phyloP scores from a whole-genome alignment of 257 asterid genomes.

The Forsythia suspensa region DNA sequence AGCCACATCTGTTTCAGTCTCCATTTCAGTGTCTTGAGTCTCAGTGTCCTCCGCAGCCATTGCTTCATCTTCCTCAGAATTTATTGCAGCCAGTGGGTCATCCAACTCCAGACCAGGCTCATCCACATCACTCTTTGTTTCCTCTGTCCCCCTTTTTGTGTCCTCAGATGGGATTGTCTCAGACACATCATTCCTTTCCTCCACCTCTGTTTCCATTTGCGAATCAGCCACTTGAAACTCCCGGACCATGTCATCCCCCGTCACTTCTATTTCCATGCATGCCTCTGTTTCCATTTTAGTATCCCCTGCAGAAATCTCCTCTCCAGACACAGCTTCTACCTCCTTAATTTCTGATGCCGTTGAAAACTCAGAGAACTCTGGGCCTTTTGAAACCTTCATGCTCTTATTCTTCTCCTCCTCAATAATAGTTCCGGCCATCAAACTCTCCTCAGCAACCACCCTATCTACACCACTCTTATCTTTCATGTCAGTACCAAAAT shows the following conservation, averaged over 20 bases:
- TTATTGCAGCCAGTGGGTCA: slow-evolving; percentile 43
- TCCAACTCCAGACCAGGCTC: slow-evolving; percentile 47
- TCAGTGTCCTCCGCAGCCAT: slow-evolving; percentile 64
- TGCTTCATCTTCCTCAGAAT: slow-evolving; percentile 60
- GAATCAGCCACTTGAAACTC: neutral
- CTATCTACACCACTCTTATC: slow-evolving; percentile 31
- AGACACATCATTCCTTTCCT: neutral
- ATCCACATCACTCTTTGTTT: slow-evolving; percentile 46
- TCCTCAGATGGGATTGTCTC: slow-evolving; percentile 29
- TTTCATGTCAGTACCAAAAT: slow-evolving; percentile 19
- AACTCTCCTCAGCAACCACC: slow-evolving; percentile 24
- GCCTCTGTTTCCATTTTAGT: slow-evolving; percentile 34
- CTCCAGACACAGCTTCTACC: slow-evolving; percentile 25
- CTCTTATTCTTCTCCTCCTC: slow-evolving; percentile 23
- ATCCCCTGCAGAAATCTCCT: slow-evolving; percentile 32
- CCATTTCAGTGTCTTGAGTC: slow-evolving; percentile 66
- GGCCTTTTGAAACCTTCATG: slow-evolving; percentile 21
- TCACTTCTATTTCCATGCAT: neutral
- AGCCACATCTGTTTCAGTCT: slow-evolving; percentile 66
- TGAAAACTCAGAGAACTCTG: slow-evolving; percentile 26
- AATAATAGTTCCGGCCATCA: slow-evolving; percentile 19
- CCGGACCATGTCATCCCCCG: neutral
- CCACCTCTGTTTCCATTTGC: slow-evolving; percentile 12
- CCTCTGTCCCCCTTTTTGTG: slow-evolving; percentile 50
- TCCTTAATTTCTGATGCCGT: slow-evolving; percentile 26